phyloP scores from a whole-genome alignment of 495 filamentous ascomycete species.

The Xylaria flabelliformis region DNA sequence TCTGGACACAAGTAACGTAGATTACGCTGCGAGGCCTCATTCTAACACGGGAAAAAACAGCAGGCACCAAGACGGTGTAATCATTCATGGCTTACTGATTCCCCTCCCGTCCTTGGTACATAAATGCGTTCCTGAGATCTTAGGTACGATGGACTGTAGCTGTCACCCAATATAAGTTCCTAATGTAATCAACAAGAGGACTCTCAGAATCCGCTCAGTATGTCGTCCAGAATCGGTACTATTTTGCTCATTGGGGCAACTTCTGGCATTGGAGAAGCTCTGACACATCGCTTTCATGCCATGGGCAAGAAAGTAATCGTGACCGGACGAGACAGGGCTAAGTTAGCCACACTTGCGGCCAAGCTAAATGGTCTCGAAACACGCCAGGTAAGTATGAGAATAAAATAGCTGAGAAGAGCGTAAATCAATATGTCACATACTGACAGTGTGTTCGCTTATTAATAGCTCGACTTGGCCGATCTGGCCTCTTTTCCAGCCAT shows the following conservation, averaged over 20 bases:
- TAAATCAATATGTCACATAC: neutral
- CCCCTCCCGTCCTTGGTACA: neutral
- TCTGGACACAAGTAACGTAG: neutral
- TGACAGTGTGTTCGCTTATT: neutral
- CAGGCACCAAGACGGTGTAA: neutral
- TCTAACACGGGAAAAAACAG: neutral
- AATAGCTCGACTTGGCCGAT: constrained; percentile 26
- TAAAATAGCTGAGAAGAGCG: neutral
- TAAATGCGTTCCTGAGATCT: neutral
- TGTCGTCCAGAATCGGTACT: constrained; percentile 35
- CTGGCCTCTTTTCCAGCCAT: constrained; percentile 34
- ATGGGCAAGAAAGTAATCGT: constrained; percentile 53
- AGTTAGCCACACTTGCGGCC: neutral
- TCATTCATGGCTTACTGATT: neutral
- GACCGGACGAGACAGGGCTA: constrained; percentile 46
- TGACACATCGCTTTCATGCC: constrained; percentile 48
- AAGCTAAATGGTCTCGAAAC: neutral
- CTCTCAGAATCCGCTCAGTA: constrained; percentile 5
- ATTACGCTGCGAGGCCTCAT: neutral
- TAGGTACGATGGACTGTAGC: neutral
- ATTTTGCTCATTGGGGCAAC: constrained; percentile 54
- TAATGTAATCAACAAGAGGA: neutral
- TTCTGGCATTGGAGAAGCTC: constrained; percentile 54
- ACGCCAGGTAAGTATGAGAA: neutral
- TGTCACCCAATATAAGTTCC: neutral